phyloP scores from a whole-genome alignment of 1,284 basidiomycete genomes.

The Sanghuangporus weigelae region DNA sequence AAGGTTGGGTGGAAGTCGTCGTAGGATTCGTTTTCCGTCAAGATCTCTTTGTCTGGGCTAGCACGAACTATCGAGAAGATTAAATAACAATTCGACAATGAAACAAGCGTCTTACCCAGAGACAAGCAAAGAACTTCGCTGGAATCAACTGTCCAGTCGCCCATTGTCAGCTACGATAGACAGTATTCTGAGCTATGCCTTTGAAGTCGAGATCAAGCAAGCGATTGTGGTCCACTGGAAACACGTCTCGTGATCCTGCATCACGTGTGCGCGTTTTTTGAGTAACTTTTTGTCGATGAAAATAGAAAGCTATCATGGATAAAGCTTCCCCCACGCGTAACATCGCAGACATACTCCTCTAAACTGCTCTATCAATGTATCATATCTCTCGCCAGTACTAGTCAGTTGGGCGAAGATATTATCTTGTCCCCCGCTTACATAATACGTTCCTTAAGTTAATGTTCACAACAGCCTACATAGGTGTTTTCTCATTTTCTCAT shows the following conservation, averaged over 20 bases:
- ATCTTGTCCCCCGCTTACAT: too few species aligned
- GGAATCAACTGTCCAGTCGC: conserved; percentile 70
- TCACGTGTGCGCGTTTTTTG: background rate
- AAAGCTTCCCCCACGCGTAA: too few species aligned
- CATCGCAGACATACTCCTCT: too few species aligned
- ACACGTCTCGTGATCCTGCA: background rate
- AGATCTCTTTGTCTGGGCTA: conserved; percentile 51
- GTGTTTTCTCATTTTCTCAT: too few species aligned
- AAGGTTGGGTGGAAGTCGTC: conserved; percentile 76
- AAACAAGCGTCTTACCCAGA: conserved; percentile 45
- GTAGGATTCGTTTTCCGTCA: conserved; percentile 56
- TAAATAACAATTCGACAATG: background rate
- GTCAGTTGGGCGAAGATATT: too few species aligned
- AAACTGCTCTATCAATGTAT: too few species aligned
- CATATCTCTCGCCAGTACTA: too few species aligned
- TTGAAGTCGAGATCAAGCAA: background rate
- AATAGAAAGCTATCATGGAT: too few species aligned
- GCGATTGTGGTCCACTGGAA: background rate
- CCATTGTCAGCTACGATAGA: conserved; percentile 28
- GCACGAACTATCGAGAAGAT: conserved; percentile 46
- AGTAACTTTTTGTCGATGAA: too few species aligned
- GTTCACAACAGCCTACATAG: too few species aligned
- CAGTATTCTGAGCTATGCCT: background rate
- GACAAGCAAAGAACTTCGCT: conserved; percentile 72
- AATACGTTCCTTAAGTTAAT: too few species aligned